phyloP scores from a whole-genome alignment of 202 grass and related monocot genomes.

The Digitaria exilis region DNA sequence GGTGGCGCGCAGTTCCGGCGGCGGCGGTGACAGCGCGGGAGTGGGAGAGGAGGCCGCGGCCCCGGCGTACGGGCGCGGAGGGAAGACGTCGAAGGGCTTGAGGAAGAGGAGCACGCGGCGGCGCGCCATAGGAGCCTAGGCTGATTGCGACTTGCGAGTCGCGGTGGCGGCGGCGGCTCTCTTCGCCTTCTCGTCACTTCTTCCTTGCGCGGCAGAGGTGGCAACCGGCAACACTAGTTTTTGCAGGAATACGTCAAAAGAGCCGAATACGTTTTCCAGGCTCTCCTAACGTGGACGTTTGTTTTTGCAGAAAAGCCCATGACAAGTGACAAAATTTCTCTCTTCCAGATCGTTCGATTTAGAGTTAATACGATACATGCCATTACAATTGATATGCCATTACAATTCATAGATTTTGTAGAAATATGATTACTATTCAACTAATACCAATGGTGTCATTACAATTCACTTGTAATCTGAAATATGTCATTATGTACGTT shows the following conservation, averaged over 20 bases:
- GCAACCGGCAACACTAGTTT: no score
- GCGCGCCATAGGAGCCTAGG: constrained; percentile 46
- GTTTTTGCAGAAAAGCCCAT: no score
- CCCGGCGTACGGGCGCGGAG: constrained; percentile 39
- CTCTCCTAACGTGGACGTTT: no score
- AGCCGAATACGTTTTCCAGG: background rate
- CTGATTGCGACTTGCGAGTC: background rate
- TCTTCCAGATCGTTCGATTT: no score
- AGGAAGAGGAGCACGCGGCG: constrained; percentile 78
- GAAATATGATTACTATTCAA: no score
- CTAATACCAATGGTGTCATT: no score
- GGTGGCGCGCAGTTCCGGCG: constrained; percentile 18
- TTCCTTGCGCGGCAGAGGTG: background rate
- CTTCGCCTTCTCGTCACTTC: constrained; percentile 1
- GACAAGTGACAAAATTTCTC: no score
- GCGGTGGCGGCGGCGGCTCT: background rate
- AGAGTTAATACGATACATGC: no score
- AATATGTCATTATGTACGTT: no score
- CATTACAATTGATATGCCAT: no score
- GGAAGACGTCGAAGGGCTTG: constrained; percentile 86
- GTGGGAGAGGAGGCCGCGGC: background rate
- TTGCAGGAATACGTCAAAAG: background rate
- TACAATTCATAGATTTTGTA: no score
- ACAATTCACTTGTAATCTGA: no score
- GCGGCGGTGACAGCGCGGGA: background rate